Percentiles rank a stretch among this genome's conserved stretches.
Conservation (phyloP, 2,329 filamentous ascomycete genomes). For the Coniella lustricola region DNA sequence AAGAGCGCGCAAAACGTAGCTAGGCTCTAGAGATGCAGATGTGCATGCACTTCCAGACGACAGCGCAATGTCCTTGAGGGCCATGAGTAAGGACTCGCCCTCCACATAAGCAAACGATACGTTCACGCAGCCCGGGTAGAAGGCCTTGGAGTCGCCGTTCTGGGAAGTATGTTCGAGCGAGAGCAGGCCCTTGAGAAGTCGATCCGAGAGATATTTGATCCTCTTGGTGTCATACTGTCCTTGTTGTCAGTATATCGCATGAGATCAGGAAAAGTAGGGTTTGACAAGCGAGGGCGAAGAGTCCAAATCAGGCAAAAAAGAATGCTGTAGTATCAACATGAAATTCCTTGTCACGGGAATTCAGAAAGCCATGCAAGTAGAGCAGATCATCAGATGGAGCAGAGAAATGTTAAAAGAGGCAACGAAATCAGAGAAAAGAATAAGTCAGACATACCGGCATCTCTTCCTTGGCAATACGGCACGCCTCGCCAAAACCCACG, state of each 20-base stretch:
- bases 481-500: slow-evolving; percentile 93
- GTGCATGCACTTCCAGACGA: slow-evolving; percentile 97
- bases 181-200: slow-evolving; percentile 74
- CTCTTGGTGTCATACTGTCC: slow-evolving; percentile 86
- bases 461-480: slow-evolving; percentile 82
- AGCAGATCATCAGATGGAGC: slow-evolving; percentile 66
- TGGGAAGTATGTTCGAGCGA: slow-evolving; percentile 85
- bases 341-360: slow-evolving; percentile 54
- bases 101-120: slow-evolving; percentile 98
- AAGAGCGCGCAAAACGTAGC: slow-evolving; percentile 88
- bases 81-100: slow-evolving; percentile 96
- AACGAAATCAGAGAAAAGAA: neutral
- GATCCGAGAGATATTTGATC: slow-evolving; percentile 74
- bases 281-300: neutral
- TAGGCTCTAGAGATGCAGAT: slow-evolving; percentile 91
- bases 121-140: slow-evolving; percentile 96
- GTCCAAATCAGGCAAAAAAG: slow-evolving; percentile 46
- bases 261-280: neutral
- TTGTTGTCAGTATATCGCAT: slow-evolving; percentile 1
- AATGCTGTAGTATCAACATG: slow-evolving; percentile 59
- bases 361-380: slow-evolving; percentile 89
- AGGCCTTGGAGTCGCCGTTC: slow-evolving; percentile 75
- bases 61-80: slow-evolving; percentile 92
- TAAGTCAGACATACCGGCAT: slow-evolving; percentile 63
- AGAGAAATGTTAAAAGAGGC: slow-evolving; percentile 4